These are phyloP conservation scores for Paraglomus brasilianum DNA, from an alignment of 192 early-diverging fungal species.

Conservation along the genomic window DNA sequence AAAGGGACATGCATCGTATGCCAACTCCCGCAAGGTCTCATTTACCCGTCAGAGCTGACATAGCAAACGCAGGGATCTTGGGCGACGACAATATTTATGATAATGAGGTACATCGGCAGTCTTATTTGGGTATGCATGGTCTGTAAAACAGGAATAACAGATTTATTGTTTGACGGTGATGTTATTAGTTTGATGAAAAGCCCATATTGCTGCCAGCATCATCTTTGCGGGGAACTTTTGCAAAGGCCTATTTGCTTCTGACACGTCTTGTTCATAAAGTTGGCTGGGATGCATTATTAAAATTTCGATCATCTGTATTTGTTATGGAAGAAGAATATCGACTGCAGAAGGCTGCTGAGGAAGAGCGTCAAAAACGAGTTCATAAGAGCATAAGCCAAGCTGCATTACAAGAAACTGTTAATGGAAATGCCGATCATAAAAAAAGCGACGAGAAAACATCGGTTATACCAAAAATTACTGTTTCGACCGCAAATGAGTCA, in stretches of 20 bases:
- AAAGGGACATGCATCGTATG: constrained; percentile 87
- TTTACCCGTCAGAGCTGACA: constrained; percentile 83
- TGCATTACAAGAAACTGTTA: constrained; percentile 35
- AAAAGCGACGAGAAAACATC: constrained; percentile 5
- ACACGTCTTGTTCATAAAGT: constrained; percentile 76
- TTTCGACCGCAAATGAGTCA: constrained; percentile 13
- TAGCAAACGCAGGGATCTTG: constrained; percentile 55
- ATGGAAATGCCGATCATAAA: constrained; percentile 4
- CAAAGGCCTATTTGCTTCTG: constrained; percentile 82
- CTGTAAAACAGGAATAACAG: neutral
- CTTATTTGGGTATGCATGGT: neutral
- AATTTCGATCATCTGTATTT: constrained; percentile 84
- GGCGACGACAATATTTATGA: constrained; percentile 61
- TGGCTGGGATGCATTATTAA: constrained; percentile 96
- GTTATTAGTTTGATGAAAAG: constrained; percentile 31
- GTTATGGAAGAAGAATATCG: constrained; percentile 99
- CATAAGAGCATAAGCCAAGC: constrained; percentile 12
- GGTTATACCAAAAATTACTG: constrained; percentile 2
- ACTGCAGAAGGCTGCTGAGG: constrained; percentile 69
- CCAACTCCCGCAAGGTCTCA: constrained; percentile 85
- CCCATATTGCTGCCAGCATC: constrained; percentile 79
- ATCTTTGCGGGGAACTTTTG: constrained; percentile 91
- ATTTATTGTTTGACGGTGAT: neutral
- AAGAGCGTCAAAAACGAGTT: constrained; percentile 57
- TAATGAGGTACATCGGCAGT: constrained; percentile 44